phyloP scores from a whole-genome alignment of 148 eudicot species.

The Mesembryanthemum crystallinum region DNA sequence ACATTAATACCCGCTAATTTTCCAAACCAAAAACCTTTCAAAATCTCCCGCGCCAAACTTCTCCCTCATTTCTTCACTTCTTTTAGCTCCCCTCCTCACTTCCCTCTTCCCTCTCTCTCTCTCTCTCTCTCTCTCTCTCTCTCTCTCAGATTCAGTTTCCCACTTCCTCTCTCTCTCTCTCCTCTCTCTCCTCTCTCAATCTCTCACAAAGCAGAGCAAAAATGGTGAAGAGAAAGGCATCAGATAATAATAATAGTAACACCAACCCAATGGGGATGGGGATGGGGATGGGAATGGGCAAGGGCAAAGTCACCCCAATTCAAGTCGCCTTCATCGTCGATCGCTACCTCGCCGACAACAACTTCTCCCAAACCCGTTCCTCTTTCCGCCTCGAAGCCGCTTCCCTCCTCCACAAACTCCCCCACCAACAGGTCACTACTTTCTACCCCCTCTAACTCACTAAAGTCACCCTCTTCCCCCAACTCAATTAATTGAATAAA shows the following conservation, averaged over 20 bases:
- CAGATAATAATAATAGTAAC: constrained; percentile 6
- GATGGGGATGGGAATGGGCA: too few relatives aligned
- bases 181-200: not conserved
- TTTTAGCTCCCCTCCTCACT: not conserved
- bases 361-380: constrained; percentile 45
- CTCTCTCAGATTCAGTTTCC: constrained; percentile 10
- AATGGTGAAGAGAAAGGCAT: constrained; percentile 41
- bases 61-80: not conserved
- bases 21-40: not conserved
- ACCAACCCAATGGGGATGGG: too few relatives aligned
- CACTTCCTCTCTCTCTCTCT: not conserved
- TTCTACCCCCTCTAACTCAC: not conserved
- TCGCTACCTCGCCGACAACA: constrained; percentile 71
- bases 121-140: not conserved
- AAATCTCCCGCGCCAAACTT: constrained; percentile 18
- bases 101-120: not conserved
- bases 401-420: constrained; percentile 51
- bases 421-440: constrained; percentile 46
- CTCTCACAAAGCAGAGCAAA: not conserved
- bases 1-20: constrained; percentile 12
- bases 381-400: constrained; percentile 71
- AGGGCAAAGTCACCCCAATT: constrained; percentile 62
- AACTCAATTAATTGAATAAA: not conserved
- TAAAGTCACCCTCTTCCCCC: not conserved
- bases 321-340: constrained; percentile 88